These are phyloP conservation scores for Thalassiosira ordinaria DNA, from an alignment of 352 stramenopile genomes.

Conservation along the genomic window DNA sequence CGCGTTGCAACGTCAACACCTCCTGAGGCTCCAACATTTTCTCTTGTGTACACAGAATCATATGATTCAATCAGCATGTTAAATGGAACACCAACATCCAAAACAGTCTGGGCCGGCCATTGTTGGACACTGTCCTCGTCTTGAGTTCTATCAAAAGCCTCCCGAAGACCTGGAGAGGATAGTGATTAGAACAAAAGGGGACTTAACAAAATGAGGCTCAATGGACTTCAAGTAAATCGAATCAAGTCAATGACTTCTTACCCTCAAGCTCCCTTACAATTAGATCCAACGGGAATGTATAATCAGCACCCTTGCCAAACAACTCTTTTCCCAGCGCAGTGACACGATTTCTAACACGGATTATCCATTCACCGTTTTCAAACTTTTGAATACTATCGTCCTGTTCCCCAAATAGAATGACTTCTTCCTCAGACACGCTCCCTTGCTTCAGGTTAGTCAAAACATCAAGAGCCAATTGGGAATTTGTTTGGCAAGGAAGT, in stretches of 20 bases:
- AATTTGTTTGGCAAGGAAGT: constrained; percentile 69
- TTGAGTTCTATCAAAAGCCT: constrained; percentile 43
- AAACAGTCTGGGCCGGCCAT: constrained; percentile 71
- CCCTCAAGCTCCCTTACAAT: constrained; percentile 76
- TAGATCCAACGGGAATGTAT: constrained; percentile 78
- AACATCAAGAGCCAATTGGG: constrained; percentile 46
- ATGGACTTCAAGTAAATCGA: neutral
- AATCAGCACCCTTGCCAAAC: constrained; percentile 71
- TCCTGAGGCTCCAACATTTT: constrained; percentile 39
- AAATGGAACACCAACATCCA: constrained; percentile 72
- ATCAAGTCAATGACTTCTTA: too few species aligned
- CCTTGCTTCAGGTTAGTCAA: constrained; percentile 64
- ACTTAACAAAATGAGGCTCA: neutral
- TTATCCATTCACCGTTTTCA: constrained; percentile 81
- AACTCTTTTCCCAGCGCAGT: constrained; percentile 70
- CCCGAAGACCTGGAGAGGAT: constrained; percentile 44
- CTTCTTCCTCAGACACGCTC: constrained; percentile 55
- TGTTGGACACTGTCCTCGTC: constrained; percentile 19
- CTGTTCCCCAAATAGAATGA: constrained; percentile 43
- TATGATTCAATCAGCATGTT: constrained; percentile 63
- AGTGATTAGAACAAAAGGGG: neutral
- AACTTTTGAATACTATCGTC: constrained; percentile 58
- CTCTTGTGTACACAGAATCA: constrained; percentile 47
- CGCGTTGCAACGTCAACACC: constrained; percentile 45
- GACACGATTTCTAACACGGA: constrained; percentile 61